Base-by-base conservation (phyloP, 257 asterid genomes). In the Cordia subcordata region DNA sequence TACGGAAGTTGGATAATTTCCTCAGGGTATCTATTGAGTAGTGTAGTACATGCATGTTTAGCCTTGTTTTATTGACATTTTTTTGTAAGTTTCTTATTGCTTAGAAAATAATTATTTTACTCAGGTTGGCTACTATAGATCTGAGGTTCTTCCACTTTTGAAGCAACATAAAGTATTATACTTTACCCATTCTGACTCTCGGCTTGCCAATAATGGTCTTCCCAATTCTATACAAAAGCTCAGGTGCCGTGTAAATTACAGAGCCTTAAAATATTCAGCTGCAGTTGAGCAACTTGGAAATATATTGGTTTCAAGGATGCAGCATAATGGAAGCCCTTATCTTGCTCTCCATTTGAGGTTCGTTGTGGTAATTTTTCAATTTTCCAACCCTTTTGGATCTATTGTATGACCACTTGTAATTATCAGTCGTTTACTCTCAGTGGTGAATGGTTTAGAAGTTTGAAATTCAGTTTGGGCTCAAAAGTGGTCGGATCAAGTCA, bases 311-410 rank as follows among this genome's bases (percentile, higher is more conserved):
- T 81, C 96, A 19, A 84, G 96, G 75, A 77, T 92, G 95, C 77
- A 74, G 58, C 73, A 73, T 18, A 67, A 84, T 64, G 85, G 82
- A 55, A 68, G 80, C 67, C 91, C 90, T 46, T 92, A 82, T 75
- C 90, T 92, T 68, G 96, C 99, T 61, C 96, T 92, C 37, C 99
- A 92, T 79, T 71, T 92, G 73, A 88, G 99, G 99, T 92, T 62
- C 59, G 75, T 61, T 38, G 52, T 60, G 33, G 49, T 63, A 54
- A 19, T 57, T 51, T 20, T 54, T 56, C 57, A n/a, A 45, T 42
- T 47, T 55, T 45, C 54, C 33, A 38, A 5, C n/a, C 50, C 52
- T 55, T 38, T 15, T n/a, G 35, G 6, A 27, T 27, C 35, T 27
- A 6, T 27, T 27, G 35, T 27, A 27, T 27, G 35, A 27, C 35